Conservation (phyloP, 306 rosid species). For the Acacia crassicarpa region DNA sequence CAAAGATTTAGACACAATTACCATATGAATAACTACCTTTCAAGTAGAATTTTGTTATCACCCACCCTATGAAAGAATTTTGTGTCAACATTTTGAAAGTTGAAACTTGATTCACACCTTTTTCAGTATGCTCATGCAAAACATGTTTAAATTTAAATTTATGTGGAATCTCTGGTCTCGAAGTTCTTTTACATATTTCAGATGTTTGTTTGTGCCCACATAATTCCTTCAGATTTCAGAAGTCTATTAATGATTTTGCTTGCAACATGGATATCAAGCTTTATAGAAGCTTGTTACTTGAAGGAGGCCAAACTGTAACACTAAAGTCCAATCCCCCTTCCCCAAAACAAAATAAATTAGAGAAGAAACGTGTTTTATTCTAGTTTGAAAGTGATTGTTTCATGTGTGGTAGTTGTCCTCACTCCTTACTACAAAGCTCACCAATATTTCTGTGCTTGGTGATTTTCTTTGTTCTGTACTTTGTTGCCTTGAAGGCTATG, state of each 20-base stretch:
- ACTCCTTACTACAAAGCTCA: slow-evolving; percentile 8
- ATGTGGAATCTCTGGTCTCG: neutral
- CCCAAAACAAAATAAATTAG: neutral
- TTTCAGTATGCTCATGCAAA: neutral
- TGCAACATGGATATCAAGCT: neutral
- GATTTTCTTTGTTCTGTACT: neutral
- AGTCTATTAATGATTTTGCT: neutral
- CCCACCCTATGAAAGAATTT: neutral
- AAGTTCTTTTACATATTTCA: neutral
- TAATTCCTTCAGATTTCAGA: neutral
- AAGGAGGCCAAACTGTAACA: neutral
- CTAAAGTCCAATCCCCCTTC: neutral
- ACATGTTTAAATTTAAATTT: neutral
- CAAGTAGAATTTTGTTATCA: neutral
- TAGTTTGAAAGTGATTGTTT: neutral
- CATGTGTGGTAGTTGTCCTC: neutral
- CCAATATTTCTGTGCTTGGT: neutral
- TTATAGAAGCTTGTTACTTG: neutral
- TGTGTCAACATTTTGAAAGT: neutral
- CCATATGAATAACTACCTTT: neutral
- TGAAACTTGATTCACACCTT: neutral
- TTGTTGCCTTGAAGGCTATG: slow-evolving; percentile 3
- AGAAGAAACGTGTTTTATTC: neutral
- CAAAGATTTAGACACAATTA: neutral
- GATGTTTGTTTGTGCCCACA: neutral